Conservation (phyloP, 2,329 filamentous ascomycete genomes). For the Diaporthe destruens region DNA sequence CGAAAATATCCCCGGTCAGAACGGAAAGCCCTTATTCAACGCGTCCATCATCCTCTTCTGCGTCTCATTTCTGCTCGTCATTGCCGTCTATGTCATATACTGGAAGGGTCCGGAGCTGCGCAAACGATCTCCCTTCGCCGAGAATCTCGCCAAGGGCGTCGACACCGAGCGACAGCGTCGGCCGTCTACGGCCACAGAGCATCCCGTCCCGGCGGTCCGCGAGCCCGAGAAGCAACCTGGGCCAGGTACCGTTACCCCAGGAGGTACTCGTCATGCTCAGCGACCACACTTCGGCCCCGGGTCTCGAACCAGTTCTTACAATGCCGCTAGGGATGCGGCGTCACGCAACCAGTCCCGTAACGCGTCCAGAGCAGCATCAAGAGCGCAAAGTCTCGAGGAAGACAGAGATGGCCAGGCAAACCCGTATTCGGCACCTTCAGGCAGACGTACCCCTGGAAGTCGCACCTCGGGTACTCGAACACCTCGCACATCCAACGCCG, state of each 20-base stretch:
- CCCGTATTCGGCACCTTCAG: constrained; percentile 15
- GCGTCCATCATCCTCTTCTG: constrained; percentile 74
- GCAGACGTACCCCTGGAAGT: neutral
- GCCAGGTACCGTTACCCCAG: constrained; percentile 2
- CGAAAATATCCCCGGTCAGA: constrained; percentile 65
- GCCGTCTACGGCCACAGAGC: neutral
- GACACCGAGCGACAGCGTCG: constrained; percentile 34
- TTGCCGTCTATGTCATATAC: constrained; percentile 76
- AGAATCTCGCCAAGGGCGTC: constrained; percentile 63
- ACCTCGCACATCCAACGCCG: constrained; percentile 8
- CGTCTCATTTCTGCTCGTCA: constrained; percentile 71
- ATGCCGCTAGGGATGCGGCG: constrained; percentile 29
- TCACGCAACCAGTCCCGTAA: constrained; percentile 33
- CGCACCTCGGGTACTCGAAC: constrained; percentile 11
- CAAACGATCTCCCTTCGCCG: constrained; percentile 73
- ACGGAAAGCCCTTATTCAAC: constrained; percentile 50
- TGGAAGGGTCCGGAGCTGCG: constrained; percentile 72
- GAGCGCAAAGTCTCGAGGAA: constrained; percentile 40
- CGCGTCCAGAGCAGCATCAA: constrained; percentile 33
- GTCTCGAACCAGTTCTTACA: constrained; percentile 38
- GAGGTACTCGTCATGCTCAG: neutral
- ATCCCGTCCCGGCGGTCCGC: neutral
- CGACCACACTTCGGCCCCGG: constrained; percentile 38
- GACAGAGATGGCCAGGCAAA: constrained; percentile 14
- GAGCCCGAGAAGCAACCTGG: constrained; percentile 25